A percentile compares a stretch with the other conserved stretches of the same genome.
Evolutionary conservation across 768 basidiomycete species (phyloP).

Genomic region (Lactarius deliciosus): DNA sequence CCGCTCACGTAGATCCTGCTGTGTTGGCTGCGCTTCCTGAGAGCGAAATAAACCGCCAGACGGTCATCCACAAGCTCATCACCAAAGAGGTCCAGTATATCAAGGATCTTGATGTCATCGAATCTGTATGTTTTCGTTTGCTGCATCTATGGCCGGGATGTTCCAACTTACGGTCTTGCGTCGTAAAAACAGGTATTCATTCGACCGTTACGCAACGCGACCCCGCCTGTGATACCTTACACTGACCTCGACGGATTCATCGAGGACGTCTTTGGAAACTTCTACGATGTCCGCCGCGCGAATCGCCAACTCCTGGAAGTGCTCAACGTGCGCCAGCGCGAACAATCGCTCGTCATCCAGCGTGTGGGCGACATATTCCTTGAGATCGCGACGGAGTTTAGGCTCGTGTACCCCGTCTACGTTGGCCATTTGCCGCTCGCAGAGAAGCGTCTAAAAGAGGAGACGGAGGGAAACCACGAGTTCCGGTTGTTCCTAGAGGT

Average conservation of each 20-base stretch:
- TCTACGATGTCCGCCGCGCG: constrained; percentile 82
- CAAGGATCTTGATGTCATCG: constrained; percentile 81
- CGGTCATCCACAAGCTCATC: constrained; percentile 86
- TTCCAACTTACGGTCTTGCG: constrained; percentile 43
- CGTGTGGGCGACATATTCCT: constrained; percentile 89
- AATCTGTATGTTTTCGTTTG: constrained; percentile 51
- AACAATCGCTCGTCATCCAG: constrained; percentile 79
- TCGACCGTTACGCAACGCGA: constrained; percentile 50
- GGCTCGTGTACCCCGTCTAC: constrained; percentile 82
- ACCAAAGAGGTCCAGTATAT: constrained; percentile 87
- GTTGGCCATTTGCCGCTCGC: constrained; percentile 82
- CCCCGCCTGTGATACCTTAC: constrained; percentile 54
- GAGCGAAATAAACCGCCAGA: constrained; percentile 82
- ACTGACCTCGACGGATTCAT: constrained; percentile 77
- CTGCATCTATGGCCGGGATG: constrained; percentile 37
- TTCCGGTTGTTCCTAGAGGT: constrained; percentile 89
- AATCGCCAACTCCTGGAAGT: constrained; percentile 81
- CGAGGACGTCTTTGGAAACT: constrained; percentile 87
- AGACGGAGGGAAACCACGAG: constrained; percentile 75
- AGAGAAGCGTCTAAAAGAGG: constrained; percentile 85
- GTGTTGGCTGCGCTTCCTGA: constrained; percentile 60
- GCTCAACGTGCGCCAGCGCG: constrained; percentile 80
- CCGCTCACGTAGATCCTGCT: constrained; percentile 47
- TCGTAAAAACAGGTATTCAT: constrained; percentile 49
- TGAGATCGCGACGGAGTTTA: constrained; percentile 83